phyloP scores from a whole-genome alignment of 305 asterid species.

The Ilex paraguariensis region DNA sequence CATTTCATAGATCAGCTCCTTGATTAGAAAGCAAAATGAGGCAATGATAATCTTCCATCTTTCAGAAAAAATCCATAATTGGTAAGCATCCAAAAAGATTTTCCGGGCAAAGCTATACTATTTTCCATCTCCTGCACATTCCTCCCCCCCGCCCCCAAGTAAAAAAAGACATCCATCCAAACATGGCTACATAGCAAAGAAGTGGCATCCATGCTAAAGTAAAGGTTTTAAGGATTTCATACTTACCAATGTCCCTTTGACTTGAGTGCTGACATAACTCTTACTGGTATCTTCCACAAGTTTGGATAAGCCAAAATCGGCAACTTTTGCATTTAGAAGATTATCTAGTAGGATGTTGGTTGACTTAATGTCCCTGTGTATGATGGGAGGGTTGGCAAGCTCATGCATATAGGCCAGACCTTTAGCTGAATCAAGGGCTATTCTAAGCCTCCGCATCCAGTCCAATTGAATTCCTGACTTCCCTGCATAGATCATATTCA shows the following conservation, averaged over 20 bases:
- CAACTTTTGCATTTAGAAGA: constrained; percentile 68
- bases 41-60: no score
- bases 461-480: constrained; percentile 49
- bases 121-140: no score
- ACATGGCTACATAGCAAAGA: background rate
- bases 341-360: constrained; percentile 72
- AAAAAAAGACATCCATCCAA: background rate
- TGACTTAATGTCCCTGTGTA: constrained; percentile 80
- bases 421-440: constrained; percentile 80
- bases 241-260: constrained; percentile 87
- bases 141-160: no score
- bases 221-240: background rate
- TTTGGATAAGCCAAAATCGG: constrained; percentile 87
- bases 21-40: no score
- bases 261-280: constrained; percentile 84
- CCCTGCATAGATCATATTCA: constrained; percentile 32
- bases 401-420: constrained; percentile 79
- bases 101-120: no score
- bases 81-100: no score
- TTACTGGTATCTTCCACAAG: constrained; percentile 66
- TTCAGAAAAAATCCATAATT: no score
- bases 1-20: no score
- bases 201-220: background rate
- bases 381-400: constrained; percentile 88
- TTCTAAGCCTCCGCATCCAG: constrained; percentile 59